Percentiles rank a stretch among this genome's conserved stretches.
These are phyloP conservation scores for Raphidocelis subcapitata DNA, from an alignment of 139 green algal species.

Conservation along the genomic window DNA sequence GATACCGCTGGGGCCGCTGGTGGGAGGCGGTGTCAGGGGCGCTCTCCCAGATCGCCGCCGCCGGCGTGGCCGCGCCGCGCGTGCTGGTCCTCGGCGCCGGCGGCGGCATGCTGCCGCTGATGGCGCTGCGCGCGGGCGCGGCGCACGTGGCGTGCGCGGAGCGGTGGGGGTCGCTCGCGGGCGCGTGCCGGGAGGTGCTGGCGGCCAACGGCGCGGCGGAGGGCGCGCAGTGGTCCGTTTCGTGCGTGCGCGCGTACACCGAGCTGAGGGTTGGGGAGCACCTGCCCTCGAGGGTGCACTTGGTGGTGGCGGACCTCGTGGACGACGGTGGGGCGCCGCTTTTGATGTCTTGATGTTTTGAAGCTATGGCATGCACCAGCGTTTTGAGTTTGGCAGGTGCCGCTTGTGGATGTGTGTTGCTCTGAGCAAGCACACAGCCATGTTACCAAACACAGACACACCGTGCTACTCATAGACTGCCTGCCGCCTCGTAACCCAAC, in stretches of 20 bases:
- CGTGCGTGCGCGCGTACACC: constrained; percentile 71
- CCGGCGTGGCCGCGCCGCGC: background rate
- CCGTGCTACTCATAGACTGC: no score
- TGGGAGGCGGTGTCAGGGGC: no score
- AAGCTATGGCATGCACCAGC: no score
- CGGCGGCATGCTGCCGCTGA: constrained; percentile 36
- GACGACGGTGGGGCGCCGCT: constrained; percentile 54
- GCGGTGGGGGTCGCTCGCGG: constrained; percentile 68
- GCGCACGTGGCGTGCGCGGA: constrained; percentile 74
- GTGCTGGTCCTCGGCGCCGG: constrained; percentile 34
- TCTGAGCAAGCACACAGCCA: no score
- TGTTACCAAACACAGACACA: no score
- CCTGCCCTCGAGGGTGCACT: constrained; percentile 64
- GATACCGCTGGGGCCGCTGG: no score
- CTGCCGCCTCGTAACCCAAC: no score
- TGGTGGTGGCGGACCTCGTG: constrained; percentile 69
- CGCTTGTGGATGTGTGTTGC: no score
- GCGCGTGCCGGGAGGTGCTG: constrained; percentile 62
- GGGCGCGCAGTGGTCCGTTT: constrained; percentile 16
- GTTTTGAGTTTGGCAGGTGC: constrained; percentile 4
- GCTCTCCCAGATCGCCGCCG: no score
- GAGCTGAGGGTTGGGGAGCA: constrained; percentile 66
- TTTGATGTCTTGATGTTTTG: background rate
- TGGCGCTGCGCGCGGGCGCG: constrained; percentile 67
- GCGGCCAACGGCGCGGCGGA: background rate